Evolutionary conservation across 768 basidiomycete genomes (phyloP), one percentile per base, ranked within the genome.

Genomic region (Trametes maxima): DNA sequence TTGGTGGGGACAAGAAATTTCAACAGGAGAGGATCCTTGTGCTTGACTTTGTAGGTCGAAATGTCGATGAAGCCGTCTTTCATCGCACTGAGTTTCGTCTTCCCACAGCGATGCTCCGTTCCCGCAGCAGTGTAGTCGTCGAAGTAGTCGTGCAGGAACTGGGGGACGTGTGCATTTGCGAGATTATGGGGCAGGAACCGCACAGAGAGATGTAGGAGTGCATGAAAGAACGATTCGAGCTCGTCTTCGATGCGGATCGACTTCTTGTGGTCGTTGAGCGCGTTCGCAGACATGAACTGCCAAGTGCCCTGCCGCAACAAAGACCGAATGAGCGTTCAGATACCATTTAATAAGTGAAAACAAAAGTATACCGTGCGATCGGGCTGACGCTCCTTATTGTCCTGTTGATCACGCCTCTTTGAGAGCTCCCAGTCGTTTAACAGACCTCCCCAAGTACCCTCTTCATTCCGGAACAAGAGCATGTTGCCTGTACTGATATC

Each of bases 141-240:
- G 43, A 53, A 62, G 44, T 52, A 56, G 19, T 43, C 40, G 37
- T 67, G 60, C n/a, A 46, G 46, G 42, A 62, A 64, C 47, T 40
- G 54, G 19, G 56, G 60, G 1, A 53, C 66, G 24, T 25, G 14
- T 0, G 21, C 10, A 19, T 66, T 56, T 12, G 54, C 59, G 36
- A 56, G 56, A 54, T 52, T 69, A 48, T 50, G 39, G 1, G 39
- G 61, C 14, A 66, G 65, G n/a, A 54, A 37, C 16, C 65, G 62
- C 48, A 69, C 58, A 33, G 51, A 50, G 12, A 19, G 5, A 17
- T 50, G 50, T 7, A 61, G 24, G 12, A 50, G 16, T 37, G 55
- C 40, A 21, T 61, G 60, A 33, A 61, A 49, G 39, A 61, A 43
- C 1, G 60, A 61, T 24, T 61, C 60, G n/a, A 60, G 35, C 36